Evolutionary conservation across 1,284 basidiomycete genomes (phyloP), one percentile per base, ranked within the genome.

Genomic region (Puccinia horiana): DNA sequence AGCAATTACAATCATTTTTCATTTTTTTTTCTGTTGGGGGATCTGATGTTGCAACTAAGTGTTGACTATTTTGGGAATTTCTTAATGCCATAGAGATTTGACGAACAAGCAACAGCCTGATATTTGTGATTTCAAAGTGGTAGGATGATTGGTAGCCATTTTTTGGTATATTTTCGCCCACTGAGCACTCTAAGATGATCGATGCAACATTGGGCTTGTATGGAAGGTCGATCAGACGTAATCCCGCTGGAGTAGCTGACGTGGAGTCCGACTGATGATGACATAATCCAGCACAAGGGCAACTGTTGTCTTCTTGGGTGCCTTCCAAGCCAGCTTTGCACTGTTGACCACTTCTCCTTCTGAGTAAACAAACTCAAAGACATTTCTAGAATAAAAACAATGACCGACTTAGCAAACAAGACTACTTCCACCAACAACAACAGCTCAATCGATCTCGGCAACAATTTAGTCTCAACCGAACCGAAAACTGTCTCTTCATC

Each of bases 251-350:
- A 18, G 52, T 58, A n/a, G 56, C 29, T 58, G 56, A 58, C 56
- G 56, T 58, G 56, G 56, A 58, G 26, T 32, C 56, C n/a, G 56
- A 32, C 12, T 26, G n/a, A 32, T 32, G 56, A 58, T 58, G 56
- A 58, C 56, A 58, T 58, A 58, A 58, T 58, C 42, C n/a, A n/a
- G n/a, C 52, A 54, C 11, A 54, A 58, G 56, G 56, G 56, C 6
- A 2, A 58, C 56, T 5, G 26, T 54, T 18, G 52, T 54, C 56
- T 23, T 9, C 56, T 26, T 8, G 8, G 23, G 6, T 6, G 56
- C 26, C 14, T 54, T 54, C 52, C 23, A 4, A 6, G 20, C 16
- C 23, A 6, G n/a, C 8, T 32, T 26, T 29, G n/a, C 26, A 6
- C 26, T 58, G 56, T 58, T 58, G 56, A 58, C 56, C 56, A 58